Evolutionary conservation across 345 rosid genomes (phyloP).

Genomic region (Cochlearia excelsa): DNA sequence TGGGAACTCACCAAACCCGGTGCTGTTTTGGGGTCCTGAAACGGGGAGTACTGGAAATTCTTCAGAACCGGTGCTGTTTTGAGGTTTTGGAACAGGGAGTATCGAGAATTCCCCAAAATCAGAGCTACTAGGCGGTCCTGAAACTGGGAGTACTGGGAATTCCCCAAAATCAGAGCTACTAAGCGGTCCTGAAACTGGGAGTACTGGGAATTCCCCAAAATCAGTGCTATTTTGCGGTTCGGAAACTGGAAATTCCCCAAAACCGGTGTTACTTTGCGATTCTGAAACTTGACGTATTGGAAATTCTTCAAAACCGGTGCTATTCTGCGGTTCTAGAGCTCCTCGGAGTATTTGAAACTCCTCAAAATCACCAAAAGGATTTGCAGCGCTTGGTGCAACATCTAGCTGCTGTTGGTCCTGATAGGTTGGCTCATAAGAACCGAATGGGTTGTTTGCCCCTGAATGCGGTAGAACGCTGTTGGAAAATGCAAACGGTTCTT

Average conservation of each 20-base stretch:
- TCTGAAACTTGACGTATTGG: background rate
- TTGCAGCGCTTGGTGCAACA: slow-evolving; percentile 48
- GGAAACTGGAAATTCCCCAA: background rate
- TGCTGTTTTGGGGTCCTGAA: too few species aligned
- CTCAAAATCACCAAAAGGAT: slow-evolving; percentile 75
- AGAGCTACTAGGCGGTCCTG: too few species aligned
- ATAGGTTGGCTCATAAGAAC: slow-evolving; percentile 52
- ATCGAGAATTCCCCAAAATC: too few species aligned
- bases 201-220: background rate
- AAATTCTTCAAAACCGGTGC: background rate
- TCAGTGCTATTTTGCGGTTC: too few species aligned
- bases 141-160: too few species aligned
- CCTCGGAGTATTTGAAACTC: slow-evolving; percentile 32
- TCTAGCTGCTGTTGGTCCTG: slow-evolving; percentile 44
- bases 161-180: too few species aligned
- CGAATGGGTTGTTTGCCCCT: slow-evolving; percentile 59
- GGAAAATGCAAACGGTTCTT: slow-evolving; percentile 57
- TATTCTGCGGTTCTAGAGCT: slow-evolving; percentile 1
- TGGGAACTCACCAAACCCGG: too few species aligned
- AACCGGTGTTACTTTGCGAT: too few species aligned
- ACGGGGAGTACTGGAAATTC: too few species aligned
- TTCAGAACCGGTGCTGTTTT: too few species aligned
- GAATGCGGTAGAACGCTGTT: slow-evolving; percentile 43
- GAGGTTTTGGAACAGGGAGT: too few species aligned
- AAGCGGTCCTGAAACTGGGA: too few species aligned